Evolutionary conservation across 1,284 basidiomycete genomes (phyloP).

Genomic region (Amylostereum areolatum): DNA sequence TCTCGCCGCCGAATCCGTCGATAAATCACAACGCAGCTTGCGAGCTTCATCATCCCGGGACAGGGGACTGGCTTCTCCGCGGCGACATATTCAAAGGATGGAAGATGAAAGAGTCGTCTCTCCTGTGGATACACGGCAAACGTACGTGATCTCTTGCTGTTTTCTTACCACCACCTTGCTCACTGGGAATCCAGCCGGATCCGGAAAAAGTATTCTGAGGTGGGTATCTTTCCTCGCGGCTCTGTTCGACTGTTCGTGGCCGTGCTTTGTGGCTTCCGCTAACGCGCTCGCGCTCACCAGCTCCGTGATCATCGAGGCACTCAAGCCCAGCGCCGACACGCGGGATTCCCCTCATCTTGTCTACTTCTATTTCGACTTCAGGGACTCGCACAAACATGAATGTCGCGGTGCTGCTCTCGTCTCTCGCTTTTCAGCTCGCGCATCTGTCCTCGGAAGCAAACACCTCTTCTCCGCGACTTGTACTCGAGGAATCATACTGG

Average conservation of each 20-base stretch:
- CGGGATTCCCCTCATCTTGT: too few relatives aligned
- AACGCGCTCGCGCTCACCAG: too few relatives aligned
- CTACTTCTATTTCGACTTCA: constrained; percentile 1
- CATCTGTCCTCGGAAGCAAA: background rate
- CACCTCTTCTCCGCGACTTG: too few relatives aligned
- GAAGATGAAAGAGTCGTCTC: background rate
- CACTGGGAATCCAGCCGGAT: background rate
- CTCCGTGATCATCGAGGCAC: background rate
- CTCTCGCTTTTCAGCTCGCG: background rate
- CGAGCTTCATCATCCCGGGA: background rate
- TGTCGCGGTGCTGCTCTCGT: background rate
- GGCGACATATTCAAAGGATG: background rate
- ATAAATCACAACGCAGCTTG: background rate
- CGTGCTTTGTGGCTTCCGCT: too few relatives aligned
- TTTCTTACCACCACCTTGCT: too few relatives aligned
- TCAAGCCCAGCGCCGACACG: background rate
- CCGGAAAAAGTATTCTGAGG: background rate
- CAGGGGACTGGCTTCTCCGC: background rate
- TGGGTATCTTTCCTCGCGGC: too few relatives aligned
- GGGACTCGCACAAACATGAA: background rate
- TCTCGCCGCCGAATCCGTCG: background rate
- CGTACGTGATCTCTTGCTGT: background rate
- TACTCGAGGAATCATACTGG: too few relatives aligned
- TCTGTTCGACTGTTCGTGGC: too few relatives aligned
- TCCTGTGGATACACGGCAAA: background rate